Percentiles rank a stretch among this genome's conserved stretches.
phyloP scores from a whole-genome alignment of 2,329 filamentous ascomycete genomes.

The Cladophialophora carrionii region DNA sequence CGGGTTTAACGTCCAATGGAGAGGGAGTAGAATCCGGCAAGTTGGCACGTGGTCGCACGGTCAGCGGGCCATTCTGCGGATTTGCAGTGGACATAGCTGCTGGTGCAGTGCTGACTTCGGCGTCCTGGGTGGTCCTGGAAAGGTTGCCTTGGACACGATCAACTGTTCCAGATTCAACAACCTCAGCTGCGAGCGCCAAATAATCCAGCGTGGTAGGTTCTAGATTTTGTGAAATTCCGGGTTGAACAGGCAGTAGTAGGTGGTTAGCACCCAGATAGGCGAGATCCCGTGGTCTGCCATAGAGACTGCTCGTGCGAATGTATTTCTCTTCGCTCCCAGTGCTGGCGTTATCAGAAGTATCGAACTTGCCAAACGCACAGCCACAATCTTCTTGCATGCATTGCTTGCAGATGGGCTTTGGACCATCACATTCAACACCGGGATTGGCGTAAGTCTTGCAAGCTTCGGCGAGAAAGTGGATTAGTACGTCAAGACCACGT shows the following conservation, averaged over 20 bases:
- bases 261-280: not conserved
- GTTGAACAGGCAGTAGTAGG: not conserved
- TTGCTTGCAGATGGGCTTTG: conserved; percentile 11
- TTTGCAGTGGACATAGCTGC: not conserved
- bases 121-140: not conserved
- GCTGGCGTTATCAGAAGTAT: not conserved
- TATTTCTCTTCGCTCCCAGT: not conserved
- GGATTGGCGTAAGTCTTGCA: conserved; percentile 9
- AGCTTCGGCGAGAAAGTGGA: not conserved
- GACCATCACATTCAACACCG: conserved; percentile 13
- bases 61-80: not conserved
- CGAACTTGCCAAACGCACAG: conserved; percentile 8
- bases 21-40: not conserved
- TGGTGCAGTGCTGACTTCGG: not conserved
- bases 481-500: not conserved
- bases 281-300: not conserved
- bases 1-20: not conserved
- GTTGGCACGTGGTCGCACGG: not conserved
- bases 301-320: not conserved
- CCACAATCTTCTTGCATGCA: conserved; percentile 1
- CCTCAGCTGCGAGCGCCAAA: conserved; percentile 11
- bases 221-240: not conserved
- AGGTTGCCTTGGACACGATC: not conserved
- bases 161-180: conserved; percentile 7
- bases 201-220: conserved; percentile 5